Evolutionary conservation across 768 basidiomycete species (phyloP).

Genomic region (Mycena alexandri): DNA sequence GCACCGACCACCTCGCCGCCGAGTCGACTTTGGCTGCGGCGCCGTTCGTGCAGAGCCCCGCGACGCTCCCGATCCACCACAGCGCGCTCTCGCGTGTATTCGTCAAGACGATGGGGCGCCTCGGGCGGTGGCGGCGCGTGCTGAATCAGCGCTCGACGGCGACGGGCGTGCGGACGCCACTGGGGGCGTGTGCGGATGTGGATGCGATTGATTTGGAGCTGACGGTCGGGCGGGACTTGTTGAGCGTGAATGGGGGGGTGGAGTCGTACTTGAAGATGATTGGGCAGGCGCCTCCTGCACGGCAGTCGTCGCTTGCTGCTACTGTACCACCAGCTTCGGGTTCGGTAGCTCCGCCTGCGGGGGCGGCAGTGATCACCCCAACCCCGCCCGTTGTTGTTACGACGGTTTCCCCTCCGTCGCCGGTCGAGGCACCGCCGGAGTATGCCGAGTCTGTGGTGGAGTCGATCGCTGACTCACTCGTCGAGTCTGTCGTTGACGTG

Average conservation of each 20-base stretch:
- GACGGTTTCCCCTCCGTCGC: conserved; percentile 29
- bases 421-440: conserved; percentile 24
- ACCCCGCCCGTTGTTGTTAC: conserved; percentile 7
- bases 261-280: conserved; percentile 76
- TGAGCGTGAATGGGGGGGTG: conserved; percentile 71
- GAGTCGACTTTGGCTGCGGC: conserved; percentile 41
- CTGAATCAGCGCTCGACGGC: conserved; percentile 59
- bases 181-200: conserved; percentile 59
- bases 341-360: neutral
- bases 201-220: conserved; percentile 81
- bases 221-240: conserved; percentile 69
- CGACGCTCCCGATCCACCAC: conserved; percentile 66
- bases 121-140: conserved; percentile 88
- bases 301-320: conserved; percentile 3
- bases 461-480: too few species aligned
- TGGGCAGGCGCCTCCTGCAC: conserved; percentile 45
- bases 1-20: conserved; percentile 61
- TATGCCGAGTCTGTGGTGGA: conserved; percentile 14
- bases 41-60: conserved; percentile 55
- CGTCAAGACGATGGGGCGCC: conserved; percentile 83
- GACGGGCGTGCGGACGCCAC: conserved; percentile 42
- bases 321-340: neutral
- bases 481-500: too few species aligned
- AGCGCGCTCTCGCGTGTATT: conserved; percentile 80
- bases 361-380: neutral